Conservation (phyloP, 2,329 filamentous ascomycete genomes). For the Cadophora luteo-olivacea region DNA sequence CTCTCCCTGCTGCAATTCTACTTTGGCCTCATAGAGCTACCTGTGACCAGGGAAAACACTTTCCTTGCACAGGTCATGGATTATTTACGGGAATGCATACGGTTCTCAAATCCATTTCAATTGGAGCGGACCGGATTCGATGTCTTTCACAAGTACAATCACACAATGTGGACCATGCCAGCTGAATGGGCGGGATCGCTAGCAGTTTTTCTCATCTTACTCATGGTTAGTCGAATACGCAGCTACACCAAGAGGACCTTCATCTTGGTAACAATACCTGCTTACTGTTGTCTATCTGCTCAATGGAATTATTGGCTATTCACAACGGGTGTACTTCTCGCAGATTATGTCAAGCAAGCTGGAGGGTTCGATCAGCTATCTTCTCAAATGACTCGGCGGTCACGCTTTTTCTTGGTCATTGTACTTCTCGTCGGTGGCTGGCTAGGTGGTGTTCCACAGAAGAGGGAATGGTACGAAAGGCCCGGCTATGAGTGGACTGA, state of each 20-base stretch:
- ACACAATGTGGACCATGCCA: slow-evolving; percentile 24
- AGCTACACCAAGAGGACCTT: slow-evolving; percentile 18
- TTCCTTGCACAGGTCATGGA: slow-evolving; percentile 19
- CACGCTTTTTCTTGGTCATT: slow-evolving; percentile 17
- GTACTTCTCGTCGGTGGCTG: slow-evolving; percentile 20
- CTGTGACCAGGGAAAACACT: slow-evolving; percentile 8
- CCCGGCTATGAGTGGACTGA: slow-evolving; percentile 23
- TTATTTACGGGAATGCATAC: slow-evolving; percentile 19
- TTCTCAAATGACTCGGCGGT: slow-evolving; percentile 3
- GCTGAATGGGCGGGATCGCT: slow-evolving; percentile 20
- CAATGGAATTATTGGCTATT: slow-evolving; percentile 25
- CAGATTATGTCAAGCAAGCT: slow-evolving; percentile 22
- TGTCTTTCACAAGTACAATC: slow-evolving; percentile 21
- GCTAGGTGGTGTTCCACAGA: slow-evolving; percentile 19
- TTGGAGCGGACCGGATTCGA: slow-evolving; percentile 19
- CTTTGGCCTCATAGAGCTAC: slow-evolving; percentile 17
- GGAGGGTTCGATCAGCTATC: slow-evolving; percentile 23
- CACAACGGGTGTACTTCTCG: slow-evolving; percentile 20
- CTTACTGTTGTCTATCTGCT: slow-evolving; percentile 19
- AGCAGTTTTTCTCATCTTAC: slow-evolving; percentile 9
- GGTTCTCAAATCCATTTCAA: slow-evolving; percentile 21
- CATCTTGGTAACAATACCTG: slow-evolving; percentile 5
- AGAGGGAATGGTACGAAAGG: slow-evolving; percentile 24
- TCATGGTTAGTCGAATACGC: slow-evolving; percentile 22
- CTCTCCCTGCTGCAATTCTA: slow-evolving; percentile 23